phyloP scores from a whole-genome alignment of 257 asterid genomes.

The Eucommia ulmoides region DNA sequence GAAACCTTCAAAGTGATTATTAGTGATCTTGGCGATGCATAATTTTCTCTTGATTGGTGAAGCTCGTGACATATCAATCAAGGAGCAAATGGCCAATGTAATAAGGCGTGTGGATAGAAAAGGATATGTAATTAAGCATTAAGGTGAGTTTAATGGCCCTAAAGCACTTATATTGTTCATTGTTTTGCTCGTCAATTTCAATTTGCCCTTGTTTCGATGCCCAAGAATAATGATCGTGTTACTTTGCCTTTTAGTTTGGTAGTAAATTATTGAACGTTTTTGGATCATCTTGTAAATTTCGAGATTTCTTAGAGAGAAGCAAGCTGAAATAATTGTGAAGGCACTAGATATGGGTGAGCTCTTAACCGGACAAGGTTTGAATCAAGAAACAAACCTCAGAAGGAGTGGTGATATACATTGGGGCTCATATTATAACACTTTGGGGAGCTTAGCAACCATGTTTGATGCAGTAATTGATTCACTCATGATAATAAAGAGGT shows the following conservation, averaged over 20 bases:
- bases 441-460: neutral
- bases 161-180: neutral
- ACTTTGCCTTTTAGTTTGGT: neutral
- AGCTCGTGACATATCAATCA: conserved; percentile 4
- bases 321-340: neutral
- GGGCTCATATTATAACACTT: neutral
- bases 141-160: neutral
- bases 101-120: neutral
- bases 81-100: neutral
- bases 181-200: neutral
- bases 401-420: neutral
- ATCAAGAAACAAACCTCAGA: neutral
- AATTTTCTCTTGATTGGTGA: neutral
- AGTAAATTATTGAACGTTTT: neutral
- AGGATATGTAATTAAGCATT: neutral
- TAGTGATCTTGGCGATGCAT: conserved; percentile 1
- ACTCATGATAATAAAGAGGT: neutral
- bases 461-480: neutral
- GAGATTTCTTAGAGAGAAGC: neutral
- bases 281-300: neutral
- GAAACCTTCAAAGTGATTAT: neutral
- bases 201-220: neutral
- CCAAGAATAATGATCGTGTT: neutral
- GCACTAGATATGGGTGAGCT: neutral
- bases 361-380: neutral